Conservation (phyloP, 768 basidiomycete genomes). For the Podaxis sp. region DNA sequence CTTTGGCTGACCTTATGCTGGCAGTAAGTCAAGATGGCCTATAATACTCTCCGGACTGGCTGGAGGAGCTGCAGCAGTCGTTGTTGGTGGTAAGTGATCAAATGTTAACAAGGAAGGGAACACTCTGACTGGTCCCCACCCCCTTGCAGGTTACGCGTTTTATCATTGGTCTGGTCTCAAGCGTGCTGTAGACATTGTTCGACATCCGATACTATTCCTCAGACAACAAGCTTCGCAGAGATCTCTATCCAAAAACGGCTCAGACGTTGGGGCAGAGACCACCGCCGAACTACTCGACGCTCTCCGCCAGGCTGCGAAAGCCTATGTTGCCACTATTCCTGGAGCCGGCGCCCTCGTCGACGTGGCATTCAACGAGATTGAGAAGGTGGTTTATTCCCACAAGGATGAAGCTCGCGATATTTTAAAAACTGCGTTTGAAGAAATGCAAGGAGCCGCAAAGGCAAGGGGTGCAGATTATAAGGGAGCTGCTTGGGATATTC, state of each 20-base stretch:
- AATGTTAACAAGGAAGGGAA: not conserved
- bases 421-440: constrained; percentile 29
- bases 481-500: constrained; percentile 1
- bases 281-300: constrained; percentile 27
- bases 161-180: constrained; percentile 40
- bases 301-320: constrained; percentile 36
- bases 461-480: not conserved
- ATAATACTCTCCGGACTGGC: not conserved
- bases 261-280: constrained; percentile 4
- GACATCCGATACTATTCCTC: constrained; percentile 4
- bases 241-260: not conserved
- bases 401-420: constrained; percentile 34
- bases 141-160: constrained; percentile 28
- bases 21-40: not conserved
- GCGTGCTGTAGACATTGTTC: constrained; percentile 26
- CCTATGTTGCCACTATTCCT: constrained; percentile 35
- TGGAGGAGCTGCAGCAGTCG: not conserved
- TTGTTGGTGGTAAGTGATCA: constrained; percentile 3
- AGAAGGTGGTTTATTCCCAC: constrained; percentile 31
- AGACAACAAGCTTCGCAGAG: constrained; percentile 12
- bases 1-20: not conserved
- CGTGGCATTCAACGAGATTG: constrained; percentile 37
- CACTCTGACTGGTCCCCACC: not conserved
- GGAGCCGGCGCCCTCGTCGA: constrained; percentile 34
- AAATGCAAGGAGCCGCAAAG: constrained; percentile 24